A percentile compares a stretch with the other conserved stretches of the same genome.
Evolutionary conservation across 169 alveolate genomes (phyloP).

Genomic region (Eimeria praecox): DNA sequence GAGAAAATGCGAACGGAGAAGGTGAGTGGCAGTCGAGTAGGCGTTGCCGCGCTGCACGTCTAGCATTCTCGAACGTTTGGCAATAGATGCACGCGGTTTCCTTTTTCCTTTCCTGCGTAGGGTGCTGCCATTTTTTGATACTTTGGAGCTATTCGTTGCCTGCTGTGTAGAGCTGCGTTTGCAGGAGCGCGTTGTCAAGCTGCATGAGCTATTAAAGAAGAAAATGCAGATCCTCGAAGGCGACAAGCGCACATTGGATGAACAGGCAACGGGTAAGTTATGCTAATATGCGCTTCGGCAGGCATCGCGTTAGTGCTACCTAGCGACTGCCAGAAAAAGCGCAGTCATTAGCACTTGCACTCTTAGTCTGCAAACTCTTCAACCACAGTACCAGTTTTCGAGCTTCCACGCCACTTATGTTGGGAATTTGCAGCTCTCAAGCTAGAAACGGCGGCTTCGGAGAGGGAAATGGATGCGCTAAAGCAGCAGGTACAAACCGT

Average conservation of each 20-base stretch:
- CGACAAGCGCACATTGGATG: constrained; percentile 85
- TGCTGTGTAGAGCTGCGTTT: neutral
- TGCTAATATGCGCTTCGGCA: too few relatives aligned
- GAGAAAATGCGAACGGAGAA: constrained; percentile 60
- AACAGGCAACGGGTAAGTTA: constrained; percentile 55
- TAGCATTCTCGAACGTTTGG: neutral
- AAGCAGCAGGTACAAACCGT: constrained; percentile 81
- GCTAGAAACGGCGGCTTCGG: constrained; percentile 77
- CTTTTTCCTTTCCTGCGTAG: neutral
- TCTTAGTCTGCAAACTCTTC: neutral
- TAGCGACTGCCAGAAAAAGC: neutral
- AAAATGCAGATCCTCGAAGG: constrained; percentile 84
- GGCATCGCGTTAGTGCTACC: neutral
- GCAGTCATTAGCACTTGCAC: neutral
- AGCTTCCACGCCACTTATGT: neutral
- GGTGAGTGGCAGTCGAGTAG: neutral
- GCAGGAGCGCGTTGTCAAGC: constrained; percentile 78
- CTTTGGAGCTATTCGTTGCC: neutral
- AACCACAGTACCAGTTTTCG: neutral
- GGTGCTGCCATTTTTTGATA: neutral
- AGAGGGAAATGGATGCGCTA: constrained; percentile 85
- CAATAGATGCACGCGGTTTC: neutral
- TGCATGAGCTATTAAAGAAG: constrained; percentile 72
- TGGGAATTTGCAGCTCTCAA: constrained; percentile 53
- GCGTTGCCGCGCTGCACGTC: neutral